Conservation (phyloP, 2,329 filamentous ascomycete species). For the Xylariaceae sp. region DNA sequence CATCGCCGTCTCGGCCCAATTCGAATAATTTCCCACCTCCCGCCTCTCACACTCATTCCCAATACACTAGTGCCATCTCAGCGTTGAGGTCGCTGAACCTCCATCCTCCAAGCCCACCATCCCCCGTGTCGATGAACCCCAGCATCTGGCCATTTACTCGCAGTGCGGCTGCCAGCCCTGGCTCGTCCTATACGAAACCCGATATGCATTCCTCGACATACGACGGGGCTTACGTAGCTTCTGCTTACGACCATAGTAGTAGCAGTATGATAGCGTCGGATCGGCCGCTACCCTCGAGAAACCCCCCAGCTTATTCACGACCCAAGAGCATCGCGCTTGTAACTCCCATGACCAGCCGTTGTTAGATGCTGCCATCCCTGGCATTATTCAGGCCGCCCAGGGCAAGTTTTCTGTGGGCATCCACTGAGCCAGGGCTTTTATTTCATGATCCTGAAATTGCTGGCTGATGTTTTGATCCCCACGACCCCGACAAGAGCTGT, state of each 20-base stretch:
- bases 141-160: conserved; percentile 53
- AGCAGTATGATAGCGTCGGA: conserved; percentile 40
- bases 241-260: conserved; percentile 37
- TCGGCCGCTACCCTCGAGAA: conserved; percentile 53
- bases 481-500: background rate
- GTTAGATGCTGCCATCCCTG: conserved; percentile 13
- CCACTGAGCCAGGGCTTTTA: background rate
- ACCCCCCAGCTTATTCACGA: conserved; percentile 51
- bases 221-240: conserved; percentile 42
- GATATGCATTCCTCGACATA: conserved; percentile 51
- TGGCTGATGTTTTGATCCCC: background rate
- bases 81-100: conserved; percentile 53
- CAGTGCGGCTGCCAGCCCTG: conserved; percentile 49
- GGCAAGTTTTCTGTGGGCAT: background rate
- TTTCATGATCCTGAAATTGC: background rate
- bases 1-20: conserved; percentile 57
- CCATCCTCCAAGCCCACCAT: conserved; percentile 53
- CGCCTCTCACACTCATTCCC: conserved; percentile 43
- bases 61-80: conserved; percentile 50
- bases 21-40: conserved; percentile 54
- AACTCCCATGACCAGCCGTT: conserved; percentile 54
- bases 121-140: conserved; percentile 43
- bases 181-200: conserved; percentile 46
- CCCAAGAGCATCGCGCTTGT: conserved; percentile 62
- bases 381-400: background rate